Evolutionary conservation across 805 yeast species (phyloP), one percentile per base, ranked within the genome.

Genomic region (Wickerhamiella occidentalis): DNA sequence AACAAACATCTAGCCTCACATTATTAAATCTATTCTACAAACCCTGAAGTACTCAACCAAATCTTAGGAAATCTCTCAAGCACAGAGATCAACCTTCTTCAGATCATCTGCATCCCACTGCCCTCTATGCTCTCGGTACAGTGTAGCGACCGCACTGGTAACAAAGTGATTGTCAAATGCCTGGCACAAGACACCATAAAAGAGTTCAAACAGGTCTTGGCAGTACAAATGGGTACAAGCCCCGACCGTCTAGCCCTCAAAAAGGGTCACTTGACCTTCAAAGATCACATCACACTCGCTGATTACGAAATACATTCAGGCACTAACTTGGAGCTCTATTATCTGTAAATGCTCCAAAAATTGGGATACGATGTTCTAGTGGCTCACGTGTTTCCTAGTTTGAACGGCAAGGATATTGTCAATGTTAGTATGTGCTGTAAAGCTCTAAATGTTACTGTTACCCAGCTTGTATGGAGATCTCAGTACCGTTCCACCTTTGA

Each of bases 221-320:
- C 88, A 0, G 68, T 86, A 8, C 97, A 90, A 64, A 75, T 85
- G 17, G 96, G 96, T 1, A 80, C 86, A 1, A 65, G 80, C 1
- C 68, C 77, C 17, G 83, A 79, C 18, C 78, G 78, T 55, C 58
- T 69, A 26, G 77, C 83, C 0, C 70, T 90, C 54, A 88, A 86
- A 64, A 88, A 85, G 61, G 96, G 96, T 1, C 80, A 86, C 59
- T 81, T 78, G 55, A 76, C 84, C 0, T 79, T 77, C 63, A 92
- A 92, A 61, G 92, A 90, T 60, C 96, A 88, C 62, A 90, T 90
- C 49, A 74, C 88, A 0, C 69, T 90, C 41, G 95, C 82, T n/a
- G 98, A 90, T 64, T 90, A 92, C 61, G 98, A 90, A 63, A 79
- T 90, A 17, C 95, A 87, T 60, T 81, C 87, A 63, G 94, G 95